Percentiles rank a stretch among this genome's conserved stretches.
Evolutionary conservation across 306 rosid genomes (phyloP).

Genomic region (Rosa multiflora): DNA sequence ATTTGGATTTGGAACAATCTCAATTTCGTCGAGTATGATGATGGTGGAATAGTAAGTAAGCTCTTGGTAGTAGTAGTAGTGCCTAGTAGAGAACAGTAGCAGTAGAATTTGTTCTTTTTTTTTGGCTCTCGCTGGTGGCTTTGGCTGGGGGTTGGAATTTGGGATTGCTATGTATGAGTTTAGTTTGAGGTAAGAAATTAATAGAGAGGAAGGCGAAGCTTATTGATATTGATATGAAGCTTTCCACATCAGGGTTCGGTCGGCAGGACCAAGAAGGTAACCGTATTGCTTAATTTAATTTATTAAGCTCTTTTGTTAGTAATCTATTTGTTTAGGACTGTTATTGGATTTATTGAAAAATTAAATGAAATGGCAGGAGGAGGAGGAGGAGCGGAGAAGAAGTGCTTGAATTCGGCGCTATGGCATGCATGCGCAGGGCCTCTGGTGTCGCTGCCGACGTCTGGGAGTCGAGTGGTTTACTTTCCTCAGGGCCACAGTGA

Average conservation of each 20-base stretch:
- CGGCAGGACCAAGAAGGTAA: slow-evolving; percentile 80
- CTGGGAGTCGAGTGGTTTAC: slow-evolving; percentile 79
- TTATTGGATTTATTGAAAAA: not conserved
- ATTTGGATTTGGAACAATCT: not conserved
- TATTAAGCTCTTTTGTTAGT: not conserved
- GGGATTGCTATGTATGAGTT: slow-evolving; percentile 35
- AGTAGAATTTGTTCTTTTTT: not conserved
- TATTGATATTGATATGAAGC: slow-evolving; percentile 71
- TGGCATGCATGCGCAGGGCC: slow-evolving; percentile 99
- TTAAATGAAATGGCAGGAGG: slow-evolving; percentile 5
- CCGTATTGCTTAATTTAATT: not conserved
- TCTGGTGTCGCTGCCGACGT: slow-evolving; percentile 70
- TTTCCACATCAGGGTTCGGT: slow-evolving; percentile 82
- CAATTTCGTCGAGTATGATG: not conserved
- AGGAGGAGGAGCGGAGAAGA: slow-evolving; percentile 58
- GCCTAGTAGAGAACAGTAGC: not conserved
- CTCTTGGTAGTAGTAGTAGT: no score
- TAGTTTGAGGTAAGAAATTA: not conserved
- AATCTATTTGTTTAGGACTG: not conserved
- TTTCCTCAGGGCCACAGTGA: slow-evolving; percentile 96
- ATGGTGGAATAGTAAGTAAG: slow-evolving; percentile 14
- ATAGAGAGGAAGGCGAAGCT: slow-evolving; percentile 23
- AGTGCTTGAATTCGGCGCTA: slow-evolving; percentile 86
- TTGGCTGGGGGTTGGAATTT: slow-evolving; percentile 26
- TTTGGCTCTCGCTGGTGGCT: no score